These are phyloP conservation scores for Claviceps pusilla DNA, from an alignment of 2,329 filamentous ascomycete genomes.

Conservation along the genomic window DNA sequence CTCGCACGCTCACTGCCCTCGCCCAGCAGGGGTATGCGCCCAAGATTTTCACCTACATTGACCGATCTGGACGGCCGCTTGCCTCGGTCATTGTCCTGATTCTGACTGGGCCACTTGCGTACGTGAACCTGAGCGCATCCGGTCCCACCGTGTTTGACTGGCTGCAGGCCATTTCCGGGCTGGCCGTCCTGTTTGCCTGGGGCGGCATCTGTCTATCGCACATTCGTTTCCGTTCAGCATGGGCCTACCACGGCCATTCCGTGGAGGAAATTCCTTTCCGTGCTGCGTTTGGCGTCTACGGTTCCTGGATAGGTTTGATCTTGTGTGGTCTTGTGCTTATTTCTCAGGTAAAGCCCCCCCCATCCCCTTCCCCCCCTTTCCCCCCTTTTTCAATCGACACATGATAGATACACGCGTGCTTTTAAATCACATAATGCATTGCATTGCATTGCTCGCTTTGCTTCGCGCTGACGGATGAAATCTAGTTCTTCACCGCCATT, in stretches of 20 bases:
- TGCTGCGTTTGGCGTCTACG: conserved; percentile 42
- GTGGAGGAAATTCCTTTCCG: conserved; percentile 52
- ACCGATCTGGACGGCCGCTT: conserved; percentile 37
- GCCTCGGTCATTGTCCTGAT: conserved; percentile 29
- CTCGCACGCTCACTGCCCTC: conserved; percentile 40
- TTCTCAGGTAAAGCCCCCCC: conserved; percentile 27
- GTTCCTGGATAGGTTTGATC: conserved; percentile 45
- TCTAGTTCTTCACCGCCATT: conserved; percentile 33
- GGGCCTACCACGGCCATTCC: conserved; percentile 40
- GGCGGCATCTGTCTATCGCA: conserved; percentile 49
- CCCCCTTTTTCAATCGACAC: too few relatives aligned
- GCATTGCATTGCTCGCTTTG: neutral
- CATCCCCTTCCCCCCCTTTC: too few relatives aligned
- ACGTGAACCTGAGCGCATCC: conserved; percentile 27
- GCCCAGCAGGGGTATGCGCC: conserved; percentile 42
- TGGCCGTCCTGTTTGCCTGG: conserved; percentile 51
- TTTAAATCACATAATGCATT: neutral
- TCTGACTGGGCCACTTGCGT: conserved; percentile 32
- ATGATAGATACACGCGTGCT: too few relatives aligned
- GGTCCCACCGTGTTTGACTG: conserved; percentile 44
- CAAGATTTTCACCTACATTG: conserved; percentile 37
- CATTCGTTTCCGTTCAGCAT: conserved; percentile 51
- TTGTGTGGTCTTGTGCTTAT: conserved; percentile 39
- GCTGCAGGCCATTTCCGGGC: conserved; percentile 48
- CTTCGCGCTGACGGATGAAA: neutral